Evolutionary conservation across 2,329 filamentous ascomycete genomes (phyloP).

Genomic region (Geosmithia morbida): DNA sequence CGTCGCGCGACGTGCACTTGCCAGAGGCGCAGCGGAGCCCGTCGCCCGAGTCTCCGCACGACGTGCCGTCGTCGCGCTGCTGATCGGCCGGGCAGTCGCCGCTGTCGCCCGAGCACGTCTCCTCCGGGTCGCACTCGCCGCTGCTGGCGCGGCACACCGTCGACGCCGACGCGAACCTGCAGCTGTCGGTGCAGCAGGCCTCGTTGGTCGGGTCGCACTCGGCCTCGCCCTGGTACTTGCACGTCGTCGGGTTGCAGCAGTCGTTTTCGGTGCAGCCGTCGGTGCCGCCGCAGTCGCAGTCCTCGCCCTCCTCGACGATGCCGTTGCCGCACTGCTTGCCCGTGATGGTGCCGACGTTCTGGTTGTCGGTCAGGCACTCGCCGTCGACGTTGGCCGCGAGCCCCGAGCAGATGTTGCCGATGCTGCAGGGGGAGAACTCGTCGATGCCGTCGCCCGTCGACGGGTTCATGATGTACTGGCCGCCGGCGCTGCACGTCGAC

Average conservation of each 20-base stretch:
- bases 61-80: constrained; percentile 52
- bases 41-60: constrained; percentile 40
- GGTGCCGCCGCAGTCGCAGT: constrained; percentile 86
- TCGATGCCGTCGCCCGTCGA: constrained; percentile 62
- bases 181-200: constrained; percentile 58
- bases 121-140: constrained; percentile 71
- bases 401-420: constrained; percentile 89
- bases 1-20: constrained; percentile 84
- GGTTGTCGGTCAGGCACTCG: constrained; percentile 72
- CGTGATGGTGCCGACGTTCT: constrained; percentile 64
- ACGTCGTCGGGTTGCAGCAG: constrained; percentile 79
- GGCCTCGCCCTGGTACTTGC: constrained; percentile 62
- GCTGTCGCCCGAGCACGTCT: constrained; percentile 62
- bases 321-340: constrained; percentile 89
- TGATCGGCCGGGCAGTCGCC: constrained; percentile 62
- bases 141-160: constrained; percentile 71
- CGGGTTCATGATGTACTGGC: constrained; percentile 91
- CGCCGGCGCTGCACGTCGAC: constrained; percentile 56
- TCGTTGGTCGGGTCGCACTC: constrained; percentile 74
- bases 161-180: constrained; percentile 49
- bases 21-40: constrained; percentile 73
- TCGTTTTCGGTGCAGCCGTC: constrained; percentile 55
- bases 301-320: constrained; percentile 86
- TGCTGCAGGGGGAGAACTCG: constrained; percentile 71
- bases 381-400: constrained; percentile 66